Evolutionary conservation across 306 rosid species (phyloP).

Genomic region (Echinosophora koreensis): DNA sequence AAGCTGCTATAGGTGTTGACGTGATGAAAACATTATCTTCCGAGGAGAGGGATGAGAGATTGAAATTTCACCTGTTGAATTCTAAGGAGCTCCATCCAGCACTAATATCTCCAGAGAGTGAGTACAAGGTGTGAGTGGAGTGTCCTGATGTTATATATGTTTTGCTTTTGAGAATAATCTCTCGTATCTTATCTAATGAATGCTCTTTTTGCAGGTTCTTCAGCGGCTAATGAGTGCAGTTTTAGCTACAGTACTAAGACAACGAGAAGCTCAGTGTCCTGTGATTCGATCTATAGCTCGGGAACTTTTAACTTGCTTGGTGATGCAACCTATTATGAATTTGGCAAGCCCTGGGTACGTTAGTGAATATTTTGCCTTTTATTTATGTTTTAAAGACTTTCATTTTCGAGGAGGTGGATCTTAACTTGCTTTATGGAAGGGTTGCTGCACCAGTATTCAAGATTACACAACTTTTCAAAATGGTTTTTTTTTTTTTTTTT

Average conservation of each 20-base stretch:
- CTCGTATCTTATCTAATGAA: constrained; percentile 52
- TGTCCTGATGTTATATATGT: constrained; percentile 53
- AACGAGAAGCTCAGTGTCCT: constrained; percentile 88
- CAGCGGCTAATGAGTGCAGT: constrained; percentile 91
- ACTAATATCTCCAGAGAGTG: constrained; percentile 93
- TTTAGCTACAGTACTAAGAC: constrained; percentile 78
- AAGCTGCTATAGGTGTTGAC: constrained; percentile 87
- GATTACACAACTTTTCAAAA: neutral
- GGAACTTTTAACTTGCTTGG: constrained; percentile 90
- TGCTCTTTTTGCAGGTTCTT: constrained; percentile 66
- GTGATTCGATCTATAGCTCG: constrained; percentile 85
- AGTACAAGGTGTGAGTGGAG: constrained; percentile 99
- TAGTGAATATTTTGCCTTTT: constrained; percentile 44
- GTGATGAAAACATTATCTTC: constrained; percentile 94
- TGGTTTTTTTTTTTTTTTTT: neutral
- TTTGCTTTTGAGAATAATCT: constrained; percentile 40
- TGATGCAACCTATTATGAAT: constrained; percentile 87
- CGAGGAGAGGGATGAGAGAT: constrained; percentile 93
- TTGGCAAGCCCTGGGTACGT: constrained; percentile 96
- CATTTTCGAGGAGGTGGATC: constrained; percentile 17
- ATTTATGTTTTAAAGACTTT: constrained; percentile 17
- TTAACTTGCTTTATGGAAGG: constrained; percentile 9
- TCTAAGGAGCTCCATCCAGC: constrained; percentile 99
- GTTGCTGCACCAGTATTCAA: constrained; percentile 14
- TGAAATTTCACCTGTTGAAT: constrained; percentile 83